Base-by-base conservation (phyloP, 2,329 filamentous ascomycete species). In the Iodosphaeria phyllophila region DNA sequence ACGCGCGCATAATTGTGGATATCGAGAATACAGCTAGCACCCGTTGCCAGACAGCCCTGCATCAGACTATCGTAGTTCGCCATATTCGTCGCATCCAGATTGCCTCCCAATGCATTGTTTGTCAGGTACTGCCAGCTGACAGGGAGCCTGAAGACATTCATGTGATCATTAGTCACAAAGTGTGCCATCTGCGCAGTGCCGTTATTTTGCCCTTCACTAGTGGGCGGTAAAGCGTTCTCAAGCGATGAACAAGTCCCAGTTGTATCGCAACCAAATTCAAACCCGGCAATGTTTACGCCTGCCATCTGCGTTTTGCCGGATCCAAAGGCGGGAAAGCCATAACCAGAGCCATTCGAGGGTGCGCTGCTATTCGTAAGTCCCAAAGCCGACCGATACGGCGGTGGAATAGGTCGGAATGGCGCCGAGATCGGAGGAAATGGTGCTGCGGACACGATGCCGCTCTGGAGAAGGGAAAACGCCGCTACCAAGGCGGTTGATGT, bases 61-160 rank as follows among this genome's bases (percentile, higher is more conserved):
- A 73, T 50, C 6, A 73, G 45, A 14, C 52, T 47, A 35, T 73
- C 56, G 36, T 68, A 73, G 18, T 55, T 50, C 3, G 39, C 55
- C 13, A 61, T 41, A 28, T 64, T 65, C 8, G 36, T 42, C 9
- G 44, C 23, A 37, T 69, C 47, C 16, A 74, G 50, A 8, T 44
- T 48, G 13, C 51, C 57, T 14, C 60, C 60, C n/a, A 60, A 42
- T 21, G 58, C 44, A 32, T 56, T 54, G 34, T 60, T 59, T 28
- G 60, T 48, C n/a, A 73, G 53, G 34, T 56, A 71, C 35, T 73
- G 66, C 68, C 67, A 73, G 12, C 53, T 54, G 15, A 64, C 56
- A 5, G 64, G 63, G 6, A 74, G 48, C 18, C 65, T 58, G 42
- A 69, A 60, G 18, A 64, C 47, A 37, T 69, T 70, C 26, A 71